phyloP scores from a whole-genome alignment of 1,139 yeast species.

The Pichia sp. region DNA sequence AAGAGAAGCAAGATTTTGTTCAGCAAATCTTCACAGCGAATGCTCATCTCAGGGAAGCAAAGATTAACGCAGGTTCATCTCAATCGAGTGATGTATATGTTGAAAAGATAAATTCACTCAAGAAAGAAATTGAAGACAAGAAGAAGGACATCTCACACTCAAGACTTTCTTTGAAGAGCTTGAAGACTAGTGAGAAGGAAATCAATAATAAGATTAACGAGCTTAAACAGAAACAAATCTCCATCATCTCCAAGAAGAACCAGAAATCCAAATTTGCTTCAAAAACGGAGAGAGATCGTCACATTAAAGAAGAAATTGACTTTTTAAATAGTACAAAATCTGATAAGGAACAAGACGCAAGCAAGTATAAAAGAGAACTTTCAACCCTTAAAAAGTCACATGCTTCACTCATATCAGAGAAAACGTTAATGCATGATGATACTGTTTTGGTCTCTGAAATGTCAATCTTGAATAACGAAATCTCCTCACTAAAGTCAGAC shows the following conservation, averaged over 20 bases:
- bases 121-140: slow-evolving; percentile 22
- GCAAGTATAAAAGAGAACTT: slow-evolving; percentile 9
- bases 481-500: slow-evolving; percentile 32
- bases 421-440: slow-evolving; percentile 1
- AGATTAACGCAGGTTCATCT: slow-evolving; percentile 11
- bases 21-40: slow-evolving; percentile 26
- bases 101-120: slow-evolving; percentile 1
- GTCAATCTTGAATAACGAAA: slow-evolving; percentile 16
- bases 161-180: slow-evolving; percentile 33
- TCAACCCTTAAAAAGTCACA: background rate
- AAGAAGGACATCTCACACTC: slow-evolving; percentile 35
- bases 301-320: slow-evolving; percentile 52
- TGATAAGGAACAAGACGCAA: slow-evolving; percentile 23
- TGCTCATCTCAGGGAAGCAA: slow-evolving; percentile 23
- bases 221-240: slow-evolving; percentile 49
- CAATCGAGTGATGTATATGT: slow-evolving; percentile 3
- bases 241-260: slow-evolving; percentile 67
- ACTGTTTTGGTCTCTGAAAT: slow-evolving; percentile 12
- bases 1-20: slow-evolving; percentile 40
- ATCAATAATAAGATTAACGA: slow-evolving; percentile 36
- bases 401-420: background rate
- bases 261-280: slow-evolving; percentile 54
- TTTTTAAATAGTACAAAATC: slow-evolving; percentile 30
- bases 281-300: slow-evolving; percentile 54
- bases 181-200: slow-evolving; percentile 38